A percentile compares a stretch with the other conserved stretches of the same genome.
phyloP scores from a whole-genome alignment of 345 rosid genomes.

The Passiflora organensis region DNA sequence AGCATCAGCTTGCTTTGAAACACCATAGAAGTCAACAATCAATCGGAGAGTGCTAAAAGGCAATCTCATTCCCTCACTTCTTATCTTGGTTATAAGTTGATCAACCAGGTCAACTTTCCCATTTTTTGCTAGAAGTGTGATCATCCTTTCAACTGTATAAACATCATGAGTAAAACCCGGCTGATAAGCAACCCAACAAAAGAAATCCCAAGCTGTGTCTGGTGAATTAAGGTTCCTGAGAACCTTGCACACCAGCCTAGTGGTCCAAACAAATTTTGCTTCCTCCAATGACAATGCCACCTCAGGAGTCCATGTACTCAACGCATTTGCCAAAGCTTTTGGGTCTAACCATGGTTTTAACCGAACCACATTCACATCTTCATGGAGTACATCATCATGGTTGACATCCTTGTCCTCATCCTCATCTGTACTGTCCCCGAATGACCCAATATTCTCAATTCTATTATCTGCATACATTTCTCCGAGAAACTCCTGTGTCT shows the following conservation, averaged over 20 bases:
- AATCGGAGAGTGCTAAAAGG: slow-evolving; percentile 76
- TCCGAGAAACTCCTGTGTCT: slow-evolving; percentile 43
- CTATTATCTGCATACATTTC: slow-evolving; percentile 72
- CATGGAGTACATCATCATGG: slow-evolving; percentile 14
- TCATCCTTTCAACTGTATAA: slow-evolving; percentile 72
- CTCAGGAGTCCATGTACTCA: slow-evolving; percentile 58
- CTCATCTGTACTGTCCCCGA: slow-evolving; percentile 31
- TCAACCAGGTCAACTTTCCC: slow-evolving; percentile 69
- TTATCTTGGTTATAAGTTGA: slow-evolving; percentile 55
- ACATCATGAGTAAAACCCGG: slow-evolving; percentile 76
- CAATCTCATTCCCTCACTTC: slow-evolving; percentile 55
- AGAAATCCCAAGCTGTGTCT: slow-evolving; percentile 80
- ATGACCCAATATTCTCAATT: slow-evolving; percentile 40
- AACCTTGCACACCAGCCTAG: slow-evolving; percentile 74
- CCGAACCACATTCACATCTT: slow-evolving; percentile 25
- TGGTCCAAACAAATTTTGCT: slow-evolving; percentile 82
- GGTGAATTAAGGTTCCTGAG: slow-evolving; percentile 63
- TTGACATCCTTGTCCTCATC: slow-evolving; percentile 19
- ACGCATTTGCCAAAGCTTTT: slow-evolving; percentile 69
- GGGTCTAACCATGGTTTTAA: slow-evolving; percentile 90
- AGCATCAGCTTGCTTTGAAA: slow-evolving; percentile 80
- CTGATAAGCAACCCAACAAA: slow-evolving; percentile 87
- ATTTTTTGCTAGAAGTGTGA: slow-evolving; percentile 61
- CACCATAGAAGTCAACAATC: slow-evolving; percentile 73
- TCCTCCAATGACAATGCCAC: slow-evolving; percentile 52